Base-by-base conservation (phyloP, 1,139 yeast species). In the Yamadazyma conglobata region DNA sequence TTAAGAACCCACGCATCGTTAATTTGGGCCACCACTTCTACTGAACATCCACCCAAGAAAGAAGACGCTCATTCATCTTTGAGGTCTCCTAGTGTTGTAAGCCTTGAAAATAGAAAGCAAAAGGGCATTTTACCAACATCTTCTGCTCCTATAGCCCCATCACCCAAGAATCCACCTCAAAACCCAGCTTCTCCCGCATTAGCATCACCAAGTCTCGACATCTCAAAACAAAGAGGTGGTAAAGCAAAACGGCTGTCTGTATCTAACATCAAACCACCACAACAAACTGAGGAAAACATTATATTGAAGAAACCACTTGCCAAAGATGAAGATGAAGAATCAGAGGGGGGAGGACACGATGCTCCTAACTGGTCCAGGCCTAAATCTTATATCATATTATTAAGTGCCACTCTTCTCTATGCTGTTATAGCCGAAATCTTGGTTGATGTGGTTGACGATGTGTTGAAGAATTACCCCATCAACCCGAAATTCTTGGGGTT, bases 311-410 rank as follows among this genome's bases (percentile, higher is more conserved):
- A 31, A 30, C 23, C 25, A 10, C 35, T 37, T 25, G 15, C 31
- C 19, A 32, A 28, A 20, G 38, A 34, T 11, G 27, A 31, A 10
- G 37, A 34, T 12, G 36, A 40, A 19, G 42, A 37, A 20, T 54
- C 45, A 14, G 59, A 53, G 5, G 63, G 50, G 5, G 62, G 54
- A 14, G 95, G 95, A 0, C 98, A 91, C 46, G 97, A 89, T 55
- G 95, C 96, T 0, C 97, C 98, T 24, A 91, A 91, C 52, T 91
- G 99, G 99, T 82, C 95, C 9, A 70, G 93, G 46, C 64, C 69
- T 11, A 89, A 89, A 56, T 85, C 96, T 4, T 74, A 95, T 0
- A 73, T 83, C n/a, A 89, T 91, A 27, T 66, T 91, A 30, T 64
- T 91, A 10, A 74, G 84, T 3, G 94, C 98, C 0, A 91, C 98